Base-by-base conservation (phyloP, 257 asterid species). In the Paraleonurus japonicus region DNA sequence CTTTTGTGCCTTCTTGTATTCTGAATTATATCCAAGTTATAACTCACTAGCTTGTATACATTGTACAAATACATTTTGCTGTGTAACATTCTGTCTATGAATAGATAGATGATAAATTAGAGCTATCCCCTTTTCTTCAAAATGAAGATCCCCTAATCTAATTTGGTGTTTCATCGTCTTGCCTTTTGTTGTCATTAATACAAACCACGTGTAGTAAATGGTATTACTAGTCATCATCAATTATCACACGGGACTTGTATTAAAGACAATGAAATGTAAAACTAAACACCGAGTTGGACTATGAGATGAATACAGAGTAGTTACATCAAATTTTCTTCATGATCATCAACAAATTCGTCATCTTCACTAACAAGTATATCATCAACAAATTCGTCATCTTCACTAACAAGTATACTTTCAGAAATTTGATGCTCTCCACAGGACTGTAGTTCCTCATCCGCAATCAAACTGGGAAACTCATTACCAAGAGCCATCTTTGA, bases 1-100 rank as follows among this genome's bases (percentile, higher is more conserved):
- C 68, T 92, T 8, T 45, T 77, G 70, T 91, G 97, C 80, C 87
- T 91, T 60, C 24, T 89, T 61, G 76, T 91, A 8, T 91, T 91
- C 67, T 89, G 88, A 80, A 58, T 26, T 51, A 0, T 20, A 33
- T 12, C 19, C 7, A 35, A 61, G 24, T 3, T 5, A 8, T 33
- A 6, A 27, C n/a, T 22, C 64, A 48, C 73, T 43, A 11, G 6
- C 27, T 30, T 77, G 79, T 82, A 70, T 47, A 78, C 63, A 76
- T 54, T 81, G 80, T 67, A 67, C 61, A 48, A 53, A 62, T 53
- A 53, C 60, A 53, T 9, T 8, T 60, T 16, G 16, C 57, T 15
- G 2, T 35, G 4, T 5, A 43, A 50, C 26, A 17, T 17, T 53
- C 13, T 53, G 10, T 8, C 28, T 1, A 51, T 51, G 13, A 51